Evolutionary conservation across 2,329 filamentous ascomycete species (phyloP).

Genomic region (Neopestalotiopsis sp.): DNA sequence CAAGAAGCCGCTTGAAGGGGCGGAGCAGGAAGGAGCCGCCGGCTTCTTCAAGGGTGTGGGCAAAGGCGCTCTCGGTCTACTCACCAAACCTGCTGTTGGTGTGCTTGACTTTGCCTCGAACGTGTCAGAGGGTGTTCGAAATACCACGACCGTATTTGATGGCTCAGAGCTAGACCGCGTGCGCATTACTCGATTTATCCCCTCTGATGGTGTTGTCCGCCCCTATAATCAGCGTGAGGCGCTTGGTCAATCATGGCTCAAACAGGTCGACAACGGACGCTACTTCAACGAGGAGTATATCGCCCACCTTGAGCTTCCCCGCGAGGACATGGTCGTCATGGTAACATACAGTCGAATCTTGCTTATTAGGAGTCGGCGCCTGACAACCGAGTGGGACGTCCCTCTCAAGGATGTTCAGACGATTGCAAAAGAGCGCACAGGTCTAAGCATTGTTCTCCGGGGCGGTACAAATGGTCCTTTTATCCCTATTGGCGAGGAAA

Average conservation of each 20-base stretch:
- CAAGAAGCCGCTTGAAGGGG: constrained; percentile 91
- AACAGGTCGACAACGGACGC: constrained; percentile 95
- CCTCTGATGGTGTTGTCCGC: constrained; percentile 88
- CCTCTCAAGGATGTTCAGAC: constrained; percentile 95
- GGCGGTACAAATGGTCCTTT: constrained; percentile 94
- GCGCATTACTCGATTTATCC: constrained; percentile 90
- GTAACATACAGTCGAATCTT: constrained; percentile 88
- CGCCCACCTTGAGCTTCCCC: constrained; percentile 89
- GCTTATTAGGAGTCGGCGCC: constrained; percentile 83
- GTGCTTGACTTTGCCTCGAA: constrained; percentile 97
- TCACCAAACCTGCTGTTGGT: constrained; percentile 95
- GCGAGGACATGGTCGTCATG: constrained; percentile 88
- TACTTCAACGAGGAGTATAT: constrained; percentile 99
- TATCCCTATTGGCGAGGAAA: constrained; percentile 90
- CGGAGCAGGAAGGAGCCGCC: constrained; percentile 90
- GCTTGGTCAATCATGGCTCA: constrained; percentile 97
- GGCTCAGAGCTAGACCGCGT: constrained; percentile 92
- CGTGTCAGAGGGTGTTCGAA: constrained; percentile 95
- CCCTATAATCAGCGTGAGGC: constrained; percentile 95
- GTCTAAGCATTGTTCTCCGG: constrained; percentile 85
- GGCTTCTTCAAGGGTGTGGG: constrained; percentile 98
- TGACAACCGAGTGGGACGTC: constrained; percentile 95
- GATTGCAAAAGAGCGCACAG: constrained; percentile 94
- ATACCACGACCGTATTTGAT: constrained; percentile 98
- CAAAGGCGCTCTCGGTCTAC: constrained; percentile 91